These are phyloP conservation scores for Cladosporium cucumerinum DNA, from an alignment of 2,329 filamentous ascomycete genomes.

Conservation along the genomic window DNA sequence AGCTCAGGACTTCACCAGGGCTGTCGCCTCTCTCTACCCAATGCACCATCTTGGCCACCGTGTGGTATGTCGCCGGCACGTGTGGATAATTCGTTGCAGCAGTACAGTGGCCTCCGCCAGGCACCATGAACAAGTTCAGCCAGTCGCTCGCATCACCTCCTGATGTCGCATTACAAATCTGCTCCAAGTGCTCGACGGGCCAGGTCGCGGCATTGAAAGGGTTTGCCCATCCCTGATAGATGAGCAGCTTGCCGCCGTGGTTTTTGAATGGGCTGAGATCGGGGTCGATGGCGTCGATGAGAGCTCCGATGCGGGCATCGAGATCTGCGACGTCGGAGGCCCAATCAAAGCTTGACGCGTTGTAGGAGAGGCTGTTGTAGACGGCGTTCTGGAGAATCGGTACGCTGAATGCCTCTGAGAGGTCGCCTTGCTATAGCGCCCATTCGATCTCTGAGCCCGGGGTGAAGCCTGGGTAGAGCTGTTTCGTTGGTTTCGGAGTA, in stretches of 20 bases:
- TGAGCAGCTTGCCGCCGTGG: conserved; percentile 38
- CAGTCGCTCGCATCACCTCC: conserved; percentile 32
- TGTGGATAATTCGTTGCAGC: conserved; percentile 34
- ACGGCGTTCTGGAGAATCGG: conserved; percentile 45
- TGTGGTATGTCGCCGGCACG: conserved; percentile 31
- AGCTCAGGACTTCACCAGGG: conserved; percentile 32
- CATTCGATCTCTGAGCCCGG: conserved; percentile 41
- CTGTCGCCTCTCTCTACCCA: conserved; percentile 35
- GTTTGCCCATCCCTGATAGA: conserved; percentile 34
- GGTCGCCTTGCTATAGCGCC: conserved; percentile 35
- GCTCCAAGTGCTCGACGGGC: conserved; percentile 31
- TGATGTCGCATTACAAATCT: conserved; percentile 20
- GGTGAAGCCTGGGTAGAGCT: conserved; percentile 42
- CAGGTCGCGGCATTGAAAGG: conserved; percentile 33
- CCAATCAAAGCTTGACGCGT: conserved; percentile 38
- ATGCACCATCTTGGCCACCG: conserved; percentile 23
- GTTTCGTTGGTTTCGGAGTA: conserved; percentile 22
- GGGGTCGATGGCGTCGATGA: conserved; percentile 39
- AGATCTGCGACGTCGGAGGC: conserved; percentile 36
- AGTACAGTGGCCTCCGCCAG: conserved; percentile 39
- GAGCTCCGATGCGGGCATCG: conserved; percentile 32
- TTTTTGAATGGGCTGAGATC: conserved; percentile 33
- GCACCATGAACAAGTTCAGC: conserved; percentile 39
- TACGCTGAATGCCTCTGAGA: conserved; percentile 37
- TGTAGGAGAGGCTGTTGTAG: conserved; percentile 38